Base-by-base conservation (phyloP, 2,329 filamentous ascomycete species). In the Phialocephala subalpina region DNA sequence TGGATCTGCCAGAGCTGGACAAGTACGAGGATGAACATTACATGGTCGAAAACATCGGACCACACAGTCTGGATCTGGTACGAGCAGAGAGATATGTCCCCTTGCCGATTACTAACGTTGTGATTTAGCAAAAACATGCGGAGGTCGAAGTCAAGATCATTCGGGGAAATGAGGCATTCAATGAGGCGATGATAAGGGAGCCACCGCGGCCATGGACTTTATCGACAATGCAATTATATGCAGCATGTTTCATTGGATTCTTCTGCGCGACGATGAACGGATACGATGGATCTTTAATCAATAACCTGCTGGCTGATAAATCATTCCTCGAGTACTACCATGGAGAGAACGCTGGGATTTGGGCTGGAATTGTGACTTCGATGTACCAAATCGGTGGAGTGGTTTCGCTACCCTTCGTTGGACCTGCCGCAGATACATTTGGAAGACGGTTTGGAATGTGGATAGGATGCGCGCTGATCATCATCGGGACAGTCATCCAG, bases 161-260 rank as follows among this genome's bases (percentile, higher is more conserved):
- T 70, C 78, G 73, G 27, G 85, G 85, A 67, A 82, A 82, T 69
- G 83, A 85, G 69, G 83, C 84, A 58, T 86, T 82, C 76, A 81
- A 83, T 69, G 82, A 87, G 75, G 86, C 86, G 25, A 79, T 83
- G 75, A 73, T 85, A 72, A 82, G 83, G 76, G 85, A 87, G 72
- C 82, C 83, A 9, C 80, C 82, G 27, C 76, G 70, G 40, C 76
- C 81, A 53, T 83, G 78, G 74, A 80, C 79, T 36, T 74, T 67
- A 38, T 67, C 75, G 42, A 80, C 81, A 53, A 60, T 81, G 64
- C 68, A 82, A 69, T 74, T 83, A 68, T 84, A 84, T 67, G 67
- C 70, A 61, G 80, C 81, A 71, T 84, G 81, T 65, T 71, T 83
- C 65, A 70, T 84, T 55, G 82, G 81, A 49, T 84, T 83, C 74